These are phyloP conservation scores for Hymenoscyphus fraxineus DNA, from an alignment of 2,329 filamentous ascomycete genomes.

Conservation along the genomic window DNA sequence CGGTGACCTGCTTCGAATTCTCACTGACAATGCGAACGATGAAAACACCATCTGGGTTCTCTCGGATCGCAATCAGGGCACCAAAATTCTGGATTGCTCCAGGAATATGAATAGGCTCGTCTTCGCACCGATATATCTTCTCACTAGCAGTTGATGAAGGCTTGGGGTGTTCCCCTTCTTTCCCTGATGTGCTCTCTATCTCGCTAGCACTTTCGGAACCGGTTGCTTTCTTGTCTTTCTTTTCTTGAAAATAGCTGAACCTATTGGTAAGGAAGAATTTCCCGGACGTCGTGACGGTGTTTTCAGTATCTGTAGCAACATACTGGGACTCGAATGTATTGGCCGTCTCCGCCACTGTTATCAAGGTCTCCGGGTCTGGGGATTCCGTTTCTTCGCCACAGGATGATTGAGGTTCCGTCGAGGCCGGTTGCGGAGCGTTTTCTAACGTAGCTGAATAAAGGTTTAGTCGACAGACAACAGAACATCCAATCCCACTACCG, in stretches of 20 bases:
- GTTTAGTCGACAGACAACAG: background rate
- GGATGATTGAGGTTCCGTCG: background rate
- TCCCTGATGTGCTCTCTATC: background rate
- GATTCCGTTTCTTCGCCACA: background rate
- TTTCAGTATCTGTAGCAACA: background rate
- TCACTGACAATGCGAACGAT: slow-evolving; percentile 25
- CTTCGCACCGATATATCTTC: slow-evolving; percentile 23
- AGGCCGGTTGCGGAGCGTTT: background rate
- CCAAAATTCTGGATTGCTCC: slow-evolving; percentile 26
- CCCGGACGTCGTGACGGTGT: background rate
- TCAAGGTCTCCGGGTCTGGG: background rate
- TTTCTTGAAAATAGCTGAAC: slow-evolving; percentile 6
- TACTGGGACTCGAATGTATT: slow-evolving; percentile 1
- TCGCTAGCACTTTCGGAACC: background rate
- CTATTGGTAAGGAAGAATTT: slow-evolving; percentile 9
- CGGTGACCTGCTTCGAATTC: slow-evolving; percentile 20
- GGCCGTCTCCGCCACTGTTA: background rate
- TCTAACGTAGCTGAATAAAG: background rate
- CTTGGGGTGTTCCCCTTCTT: background rate
- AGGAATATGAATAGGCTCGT: slow-evolving; percentile 27
- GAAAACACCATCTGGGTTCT: slow-evolving; percentile 15
- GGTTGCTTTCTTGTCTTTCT: background rate
- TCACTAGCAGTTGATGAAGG: background rate
- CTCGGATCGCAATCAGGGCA: slow-evolving; percentile 24
- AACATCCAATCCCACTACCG: background rate